Base-by-base conservation (phyloP, 192 early-diverging fungal species). In the Pilobolus umbonatus region DNA sequence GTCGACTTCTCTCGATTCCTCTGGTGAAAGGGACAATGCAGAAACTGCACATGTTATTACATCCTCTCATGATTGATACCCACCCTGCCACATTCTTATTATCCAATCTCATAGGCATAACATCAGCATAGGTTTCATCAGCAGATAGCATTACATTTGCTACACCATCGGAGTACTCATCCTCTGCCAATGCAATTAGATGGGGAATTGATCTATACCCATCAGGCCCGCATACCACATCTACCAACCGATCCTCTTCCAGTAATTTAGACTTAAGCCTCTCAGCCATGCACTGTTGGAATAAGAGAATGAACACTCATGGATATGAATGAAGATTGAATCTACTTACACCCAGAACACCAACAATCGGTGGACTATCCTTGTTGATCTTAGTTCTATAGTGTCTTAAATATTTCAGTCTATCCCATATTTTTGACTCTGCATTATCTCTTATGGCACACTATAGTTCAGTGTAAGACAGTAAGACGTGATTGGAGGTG, bases 41-140 rank as follows among this genome's bases (percentile, higher is more conserved):
- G 64, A 85, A 89, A 36, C 79, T 80, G 49, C 88, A 89, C 88
- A 89, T 89, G 54, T 89, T 89, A 69, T 89, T 89, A 69, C 88
- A 89, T 49, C 88, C 88, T 25, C 88, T 73, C 88, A 89, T 89
- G 24, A 89, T 75, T 5, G 83, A 85, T 15, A 89, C 58, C 62
- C 85, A 85, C n/a, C 79, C 88, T 48, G 80, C 82, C 35, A 87
- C 80, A 60, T 74, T 77, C 55, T 83, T 76, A 17, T 69, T 62
- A 54, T 86, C 73, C 12, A 89, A 74, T 26, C 88, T 72, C 59
- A 87, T 76, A 0, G 88, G 88, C 46, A 86, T 85, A 31, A 89
- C 80, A 63, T 89, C 88, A 1, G 88, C 83, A 62, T 89, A 89
- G 12, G 88, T 87, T 72, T 89, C 88, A 54, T 89, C 88, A 0